phyloP scores from a whole-genome alignment of 2,329 filamentous ascomycete species.

The Alternaria arborescens region DNA sequence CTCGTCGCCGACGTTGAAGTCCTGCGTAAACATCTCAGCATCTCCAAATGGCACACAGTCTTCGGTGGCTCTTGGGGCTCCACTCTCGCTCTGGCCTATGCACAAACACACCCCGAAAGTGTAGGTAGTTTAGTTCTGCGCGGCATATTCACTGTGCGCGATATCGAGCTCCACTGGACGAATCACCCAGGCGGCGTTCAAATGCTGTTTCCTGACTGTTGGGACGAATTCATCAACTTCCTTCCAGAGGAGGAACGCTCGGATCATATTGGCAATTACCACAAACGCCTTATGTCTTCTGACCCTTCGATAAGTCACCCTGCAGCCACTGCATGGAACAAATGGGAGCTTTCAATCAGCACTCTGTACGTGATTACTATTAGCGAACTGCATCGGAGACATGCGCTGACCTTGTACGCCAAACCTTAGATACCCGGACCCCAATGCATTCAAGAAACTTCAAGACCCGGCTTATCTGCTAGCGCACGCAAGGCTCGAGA shows the following conservation, averaged over 20 bases:
- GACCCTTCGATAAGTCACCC: constrained; percentile 39
- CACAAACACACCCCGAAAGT: constrained; percentile 53
- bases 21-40: constrained; percentile 53
- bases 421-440: constrained; percentile 40
- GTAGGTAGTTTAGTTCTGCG: constrained; percentile 54
- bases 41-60: constrained; percentile 56
- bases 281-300: constrained; percentile 52
- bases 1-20: constrained; percentile 58
- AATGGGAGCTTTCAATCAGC: constrained; percentile 47
- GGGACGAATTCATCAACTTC: constrained; percentile 47
- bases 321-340: constrained; percentile 50
- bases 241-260: constrained; percentile 51
- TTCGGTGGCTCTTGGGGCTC: constrained; percentile 62
- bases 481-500: constrained; percentile 54
- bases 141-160: constrained; percentile 54
- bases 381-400: constrained; percentile 16
- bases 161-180: constrained; percentile 50
- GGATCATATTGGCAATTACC: constrained; percentile 51
- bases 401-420: constrained; percentile 13
- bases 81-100: constrained; percentile 56
- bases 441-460: constrained; percentile 22
- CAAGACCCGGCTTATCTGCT: constrained; percentile 43
- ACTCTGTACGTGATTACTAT: constrained; percentile 21
- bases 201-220: constrained; percentile 53
- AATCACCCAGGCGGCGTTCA: constrained; percentile 35